Evolutionary conservation across 2,329 filamentous ascomycete genomes (phyloP).

Genomic region (Aspergillus aculeatus): DNA sequence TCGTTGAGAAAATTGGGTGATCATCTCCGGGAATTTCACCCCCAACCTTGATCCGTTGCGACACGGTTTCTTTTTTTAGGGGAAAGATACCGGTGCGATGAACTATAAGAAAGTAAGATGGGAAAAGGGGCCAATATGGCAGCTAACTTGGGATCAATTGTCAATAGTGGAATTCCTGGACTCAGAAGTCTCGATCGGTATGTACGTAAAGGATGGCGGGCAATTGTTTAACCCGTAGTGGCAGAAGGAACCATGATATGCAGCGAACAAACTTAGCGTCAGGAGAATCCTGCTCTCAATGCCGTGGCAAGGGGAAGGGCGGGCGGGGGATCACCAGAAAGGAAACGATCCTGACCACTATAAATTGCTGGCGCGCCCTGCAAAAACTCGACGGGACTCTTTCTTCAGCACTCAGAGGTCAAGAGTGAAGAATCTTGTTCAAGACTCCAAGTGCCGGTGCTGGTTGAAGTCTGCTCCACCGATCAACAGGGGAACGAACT

Average conservation of each 20-base stretch:
- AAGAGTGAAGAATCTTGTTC: not conserved
- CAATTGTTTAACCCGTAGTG: not conserved
- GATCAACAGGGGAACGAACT: conserved; percentile 22
- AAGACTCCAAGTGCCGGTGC: not conserved
- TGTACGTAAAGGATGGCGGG: not conserved
- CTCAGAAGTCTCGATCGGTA: not conserved
- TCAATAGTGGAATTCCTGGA: not conserved
- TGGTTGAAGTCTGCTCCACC: conserved; percentile 15
- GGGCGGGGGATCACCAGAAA: not conserved
- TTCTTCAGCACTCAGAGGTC: not conserved
- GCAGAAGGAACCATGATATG: not conserved
- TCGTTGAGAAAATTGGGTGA: not conserved
- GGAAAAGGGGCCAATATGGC: not conserved
- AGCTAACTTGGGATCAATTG: not conserved
- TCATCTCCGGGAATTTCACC: conserved; percentile 7
- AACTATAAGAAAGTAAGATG: not conserved
- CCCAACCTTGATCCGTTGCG: not conserved
- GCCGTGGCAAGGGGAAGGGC: not conserved
- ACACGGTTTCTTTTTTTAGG: conserved; percentile 9
- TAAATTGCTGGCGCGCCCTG: not conserved
- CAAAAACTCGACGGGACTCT: not conserved
- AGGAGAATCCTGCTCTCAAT: not conserved
- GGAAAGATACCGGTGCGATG: not conserved
- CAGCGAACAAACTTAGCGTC: not conserved
- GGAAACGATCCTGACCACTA: not conserved